These are phyloP conservation scores for Backusella luteola DNA, from an alignment of 192 early-diverging fungal species.

Conservation along the genomic window DNA sequence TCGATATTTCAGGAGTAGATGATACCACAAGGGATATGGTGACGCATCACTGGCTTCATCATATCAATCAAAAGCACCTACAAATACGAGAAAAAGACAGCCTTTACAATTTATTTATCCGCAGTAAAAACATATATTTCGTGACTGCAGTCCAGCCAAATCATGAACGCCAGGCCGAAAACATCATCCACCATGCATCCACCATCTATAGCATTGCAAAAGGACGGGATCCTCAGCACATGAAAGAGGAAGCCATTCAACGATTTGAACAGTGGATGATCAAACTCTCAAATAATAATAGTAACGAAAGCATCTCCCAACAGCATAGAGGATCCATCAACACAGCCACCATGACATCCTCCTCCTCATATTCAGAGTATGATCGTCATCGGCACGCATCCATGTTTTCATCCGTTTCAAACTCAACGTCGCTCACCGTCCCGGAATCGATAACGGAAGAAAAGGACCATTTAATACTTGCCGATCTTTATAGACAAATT, in stretches of 20 bases:
- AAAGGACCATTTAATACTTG: neutral
- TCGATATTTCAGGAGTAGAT: neutral
- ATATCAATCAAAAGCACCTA: neutral
- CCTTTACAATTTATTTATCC: neutral
- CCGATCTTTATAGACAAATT: conserved; percentile 24
- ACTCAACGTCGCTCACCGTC: neutral
- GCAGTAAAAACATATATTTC: neutral
- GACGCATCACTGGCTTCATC: neutral
- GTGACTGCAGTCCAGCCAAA: neutral
- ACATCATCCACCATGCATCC: neutral
- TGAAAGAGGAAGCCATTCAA: neutral
- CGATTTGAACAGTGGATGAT: neutral
- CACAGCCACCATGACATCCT: neutral
- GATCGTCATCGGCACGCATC: neutral
- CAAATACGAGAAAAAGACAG: neutral
- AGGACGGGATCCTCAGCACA: neutral
- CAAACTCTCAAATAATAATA: neutral
- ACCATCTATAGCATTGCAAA: neutral
- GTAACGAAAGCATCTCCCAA: neutral
- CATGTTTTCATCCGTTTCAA: conserved; percentile 1
- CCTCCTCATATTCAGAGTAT: neutral
- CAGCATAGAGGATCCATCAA: neutral
- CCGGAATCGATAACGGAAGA: conserved; percentile 9
- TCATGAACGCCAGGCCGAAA: neutral
- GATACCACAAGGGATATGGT: neutral